Evolutionary conservation across 2,329 filamentous ascomycete genomes (phyloP), one percentile per base, ranked within the genome.

Genomic region (Cyphellophora europaea): DNA sequence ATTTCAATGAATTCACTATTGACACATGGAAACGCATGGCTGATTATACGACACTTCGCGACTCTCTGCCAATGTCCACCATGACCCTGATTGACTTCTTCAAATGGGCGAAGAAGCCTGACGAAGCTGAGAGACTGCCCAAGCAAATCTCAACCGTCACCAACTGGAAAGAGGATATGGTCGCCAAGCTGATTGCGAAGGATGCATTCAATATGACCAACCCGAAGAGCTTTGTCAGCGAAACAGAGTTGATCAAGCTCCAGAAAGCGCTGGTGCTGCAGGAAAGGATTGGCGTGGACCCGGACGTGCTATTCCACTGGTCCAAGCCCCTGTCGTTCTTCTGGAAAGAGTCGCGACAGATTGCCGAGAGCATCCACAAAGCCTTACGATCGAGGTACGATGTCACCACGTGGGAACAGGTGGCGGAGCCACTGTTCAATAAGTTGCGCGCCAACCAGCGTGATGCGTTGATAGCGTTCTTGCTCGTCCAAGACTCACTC

Each of bases 401-500:
- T n/a, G n/a, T n/a, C n/a, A n/a, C n/a, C n/a, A n/a, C n/a, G n/a
- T n/a, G n/a, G n/a, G n/a, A n/a, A n/a, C n/a, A n/a, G n/a, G n/a
- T n/a, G n/a, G n/a, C n/a, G n/a, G n/a, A n/a, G n/a, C n/a, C n/a
- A n/a, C n/a, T n/a, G n/a, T n/a, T 8, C 28, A 13, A 30, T 16
- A 8, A 12, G n/a, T 13, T 30, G 6, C 11, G 28, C 11, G 36
- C 25, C 10, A 45, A 46, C 27, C 34, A 25, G n/a, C 21, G 42
- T 10, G 19, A 35, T 10, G 49, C 51, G 0, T 31, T 54, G 3
- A 27, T 53, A 5, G 33, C 19, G 2, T 53, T 46, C 21, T 36
- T 50, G 2, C 32, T 52, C 8, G 30, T 33, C 4, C 19, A 28
- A 3, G 38, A 44, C 11, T 14, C 33, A 3, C 11, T 29, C 6